Conservation (phyloP, 1,284 basidiomycete genomes). For the Kwoniella shivajii region DNA sequence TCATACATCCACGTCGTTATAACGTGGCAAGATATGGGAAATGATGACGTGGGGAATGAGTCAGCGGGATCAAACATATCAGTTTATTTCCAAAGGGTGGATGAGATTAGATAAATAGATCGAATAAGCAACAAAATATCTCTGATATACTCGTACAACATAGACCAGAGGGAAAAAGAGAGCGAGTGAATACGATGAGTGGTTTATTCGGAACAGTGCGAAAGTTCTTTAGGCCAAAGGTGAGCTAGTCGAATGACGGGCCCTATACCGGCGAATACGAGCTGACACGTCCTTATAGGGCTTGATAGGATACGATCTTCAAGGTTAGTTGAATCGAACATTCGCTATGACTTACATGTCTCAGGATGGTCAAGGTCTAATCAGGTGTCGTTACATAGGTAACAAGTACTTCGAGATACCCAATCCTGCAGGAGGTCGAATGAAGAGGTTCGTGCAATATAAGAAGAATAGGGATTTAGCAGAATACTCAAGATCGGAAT, state of each 20-base stretch:
- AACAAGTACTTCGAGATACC: slow-evolving; percentile 40
- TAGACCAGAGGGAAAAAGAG: no score
- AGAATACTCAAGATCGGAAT: slow-evolving; percentile 30
- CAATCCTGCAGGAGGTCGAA: slow-evolving; percentile 28
- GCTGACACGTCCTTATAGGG: slow-evolving; percentile 6
- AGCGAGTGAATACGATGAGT: no score
- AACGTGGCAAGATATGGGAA: not conserved
- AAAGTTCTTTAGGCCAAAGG: slow-evolving; percentile 12
- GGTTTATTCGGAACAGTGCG: slow-evolving; percentile 7
- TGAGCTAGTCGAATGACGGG: not conserved
- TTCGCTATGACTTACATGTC: not conserved
- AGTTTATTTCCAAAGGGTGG: no score
- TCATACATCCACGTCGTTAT: not conserved
- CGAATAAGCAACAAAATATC: no score
- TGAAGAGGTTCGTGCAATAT: slow-evolving; percentile 39
- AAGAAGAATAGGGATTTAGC: slow-evolving; percentile 23
- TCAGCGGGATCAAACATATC: not conserved
- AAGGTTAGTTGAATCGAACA: slow-evolving; percentile 8
- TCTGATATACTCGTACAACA: no score
- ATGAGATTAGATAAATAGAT: no score
- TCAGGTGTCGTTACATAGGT: slow-evolving; percentile 4
- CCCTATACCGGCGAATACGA: not conserved
- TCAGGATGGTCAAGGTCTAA: not conserved
- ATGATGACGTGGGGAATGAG: not conserved
- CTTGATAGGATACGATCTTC: slow-evolving; percentile 21